Base-by-base conservation (phyloP, 116 monocot genomes). In the Trichopus zeylanicus region DNA sequence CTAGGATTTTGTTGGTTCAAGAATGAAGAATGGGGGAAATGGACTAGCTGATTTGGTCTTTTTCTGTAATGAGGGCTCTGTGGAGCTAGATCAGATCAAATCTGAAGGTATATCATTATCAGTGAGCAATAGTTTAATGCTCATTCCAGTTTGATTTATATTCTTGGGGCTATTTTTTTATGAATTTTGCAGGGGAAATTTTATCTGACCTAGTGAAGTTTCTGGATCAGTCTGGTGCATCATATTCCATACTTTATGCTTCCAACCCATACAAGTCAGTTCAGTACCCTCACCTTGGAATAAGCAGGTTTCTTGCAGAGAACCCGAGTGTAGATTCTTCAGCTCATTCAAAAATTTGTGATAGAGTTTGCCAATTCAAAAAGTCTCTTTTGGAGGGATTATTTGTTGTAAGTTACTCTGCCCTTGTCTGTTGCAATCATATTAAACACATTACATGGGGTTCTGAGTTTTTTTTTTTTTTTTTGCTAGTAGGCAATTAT, bases 181-280 rank as follows among this genome's bases (percentile, higher is more conserved):
- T 57, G 34, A 16, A 60, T 64, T 59, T 12, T 58, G 29, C 66
- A 95, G 94, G 83, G 26, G 73, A 86, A 56, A 66, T 74, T 47
- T 65, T 95, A 34, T 80, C 86, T 48, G 57, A 74, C 52, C 60
- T 94, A 16, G 57, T 89, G 15, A 61, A 47, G 53, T 57, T 67
- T 58, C 71, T 94, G 48, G 73, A 83, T 59, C 63, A 78, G 52
- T 66, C 72, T 48, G 74, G 89, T 48, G 80, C 83, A 23, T 78
- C 47, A 56, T 94, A 89, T 55, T 63, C 86, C 12, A 60, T 89
- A 65, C 86, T 94, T 29, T 94, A 94, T 81, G 75, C 76, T 48
- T 94, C 89, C 8, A 70, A 89, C 52, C 86, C 86, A 34, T 67
- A 73, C 55, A 71, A 49, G 47, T 54, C 66, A 25, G 35, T 38